phyloP scores from a whole-genome alignment of 1,284 basidiomycete genomes.

The Mycena sp. region DNA sequence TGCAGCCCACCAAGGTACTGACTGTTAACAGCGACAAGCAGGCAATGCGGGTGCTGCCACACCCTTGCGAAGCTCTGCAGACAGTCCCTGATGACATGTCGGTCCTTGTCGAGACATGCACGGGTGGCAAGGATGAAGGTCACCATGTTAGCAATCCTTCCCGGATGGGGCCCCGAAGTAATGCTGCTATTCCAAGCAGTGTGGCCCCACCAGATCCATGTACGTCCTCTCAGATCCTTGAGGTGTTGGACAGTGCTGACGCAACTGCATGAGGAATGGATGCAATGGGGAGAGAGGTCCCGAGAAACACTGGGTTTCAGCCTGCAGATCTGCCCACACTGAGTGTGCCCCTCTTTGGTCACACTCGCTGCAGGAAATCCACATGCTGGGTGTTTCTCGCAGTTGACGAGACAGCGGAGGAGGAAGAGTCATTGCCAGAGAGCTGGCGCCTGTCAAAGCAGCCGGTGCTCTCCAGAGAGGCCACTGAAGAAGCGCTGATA shows the following conservation, averaged over 20 bases:
- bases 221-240: neutral
- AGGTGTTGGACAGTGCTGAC: neutral
- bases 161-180: conserved; percentile 12
- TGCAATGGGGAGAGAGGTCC: neutral
- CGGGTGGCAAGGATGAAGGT: conserved; percentile 12
- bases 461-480: neutral
- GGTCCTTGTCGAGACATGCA: conserved; percentile 1
- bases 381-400: conserved; percentile 25
- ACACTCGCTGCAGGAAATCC: neutral
- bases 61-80: conserved; percentile 12
- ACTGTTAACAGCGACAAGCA: conserved; percentile 1
- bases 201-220: neutral
- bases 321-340: neutral
- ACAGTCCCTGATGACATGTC: neutral
- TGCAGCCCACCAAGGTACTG: neutral
- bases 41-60: conserved; percentile 10
- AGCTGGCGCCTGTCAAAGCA: neutral
- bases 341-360: neutral
- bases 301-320: neutral
- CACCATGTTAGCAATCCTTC: conserved; percentile 11
- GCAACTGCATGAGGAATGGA: too few species aligned
- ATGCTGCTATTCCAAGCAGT: conserved; percentile 8
- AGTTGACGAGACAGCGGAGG: conserved; percentile 38
- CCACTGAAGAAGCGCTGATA: neutral
- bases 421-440: conserved; percentile 14